A percentile compares a stretch with the other conserved stretches of the same genome.
These are phyloP conservation scores for Mycena kentingensis DNA, from an alignment of 768 basidiomycete genomes.

Conservation along the genomic window DNA sequence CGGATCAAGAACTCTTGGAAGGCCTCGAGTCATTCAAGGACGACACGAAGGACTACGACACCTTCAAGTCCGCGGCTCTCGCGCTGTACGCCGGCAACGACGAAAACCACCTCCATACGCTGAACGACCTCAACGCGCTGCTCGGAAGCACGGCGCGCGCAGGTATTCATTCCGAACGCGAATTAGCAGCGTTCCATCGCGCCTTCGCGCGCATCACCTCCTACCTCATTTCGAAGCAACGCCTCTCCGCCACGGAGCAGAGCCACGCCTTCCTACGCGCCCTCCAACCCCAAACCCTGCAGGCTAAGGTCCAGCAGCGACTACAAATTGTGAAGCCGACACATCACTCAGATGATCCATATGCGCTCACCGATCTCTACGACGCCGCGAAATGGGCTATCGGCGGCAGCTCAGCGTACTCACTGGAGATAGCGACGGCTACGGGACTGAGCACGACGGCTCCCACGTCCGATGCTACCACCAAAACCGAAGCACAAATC, in stretches of 20 bases:
- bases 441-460: no score
- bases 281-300: constrained; percentile 8
- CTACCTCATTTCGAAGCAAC: constrained; percentile 20
- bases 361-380: constrained; percentile 20
- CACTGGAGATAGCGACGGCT: no score
- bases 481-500: no score
- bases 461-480: no score
- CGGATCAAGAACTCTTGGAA: constrained; percentile 23
- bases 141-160: constrained; percentile 20
- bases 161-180: constrained; percentile 17
- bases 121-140: constrained; percentile 25
- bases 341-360: constrained; percentile 27
- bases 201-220: constrained; percentile 25
- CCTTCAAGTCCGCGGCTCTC: constrained; percentile 25
- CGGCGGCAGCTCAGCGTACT: constrained; percentile 3
- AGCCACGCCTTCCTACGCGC: constrained; percentile 22
- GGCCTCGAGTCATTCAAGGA: constrained; percentile 6
- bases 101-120: constrained; percentile 14
- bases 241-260: constrained; percentile 22
- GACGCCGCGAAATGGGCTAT: constrained; percentile 24
- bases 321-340: constrained; percentile 26
- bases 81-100: constrained; percentile 27
- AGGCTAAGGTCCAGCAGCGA: constrained; percentile 8
- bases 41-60: constrained; percentile 15
- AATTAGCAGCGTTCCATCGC: constrained; percentile 22